Conservation (phyloP, 2,329 filamentous ascomycete genomes). For the Endoconidiophora polonica region DNA sequence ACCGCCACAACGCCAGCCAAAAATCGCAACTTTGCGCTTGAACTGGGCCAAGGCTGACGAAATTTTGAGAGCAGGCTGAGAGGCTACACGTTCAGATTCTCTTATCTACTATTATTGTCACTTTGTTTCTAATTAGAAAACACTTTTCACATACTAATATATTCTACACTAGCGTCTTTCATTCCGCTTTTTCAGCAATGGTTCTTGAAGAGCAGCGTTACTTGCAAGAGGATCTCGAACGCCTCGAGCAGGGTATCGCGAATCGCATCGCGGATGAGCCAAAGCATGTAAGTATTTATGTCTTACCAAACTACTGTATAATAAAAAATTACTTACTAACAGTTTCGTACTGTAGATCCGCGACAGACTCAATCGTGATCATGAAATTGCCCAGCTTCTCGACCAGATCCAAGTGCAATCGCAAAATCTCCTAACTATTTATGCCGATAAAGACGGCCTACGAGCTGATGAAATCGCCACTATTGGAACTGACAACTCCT, state of each 20-base stretch:
- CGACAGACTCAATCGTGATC: slow-evolving; percentile 75
- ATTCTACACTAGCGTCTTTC: too few species aligned
- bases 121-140: background rate
- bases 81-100: background rate
- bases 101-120: background rate
- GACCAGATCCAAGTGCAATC: slow-evolving; percentile 80
- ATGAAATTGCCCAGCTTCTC: slow-evolving; percentile 77
- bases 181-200: slow-evolving; percentile 30
- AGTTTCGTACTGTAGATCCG: slow-evolving; percentile 45
- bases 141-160: background rate
- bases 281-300: slow-evolving; percentile 48
- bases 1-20: background rate
- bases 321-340: slow-evolving; percentile 14
- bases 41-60: slow-evolving; percentile 9
- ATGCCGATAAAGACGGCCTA: slow-evolving; percentile 58
- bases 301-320: background rate
- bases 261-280: slow-evolving; percentile 82
- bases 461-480: slow-evolving; percentile 67
- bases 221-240: slow-evolving; percentile 90
- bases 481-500: slow-evolving; percentile 69
- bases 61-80: slow-evolving; percentile 9
- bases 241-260: slow-evolving; percentile 82
- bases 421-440: slow-evolving; percentile 61
- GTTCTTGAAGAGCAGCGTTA: slow-evolving; percentile 85
- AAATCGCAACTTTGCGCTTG: background rate